These are phyloP conservation scores for Boletus huronensis DNA, from an alignment of 768 basidiomycete species.

Conservation along the genomic window DNA sequence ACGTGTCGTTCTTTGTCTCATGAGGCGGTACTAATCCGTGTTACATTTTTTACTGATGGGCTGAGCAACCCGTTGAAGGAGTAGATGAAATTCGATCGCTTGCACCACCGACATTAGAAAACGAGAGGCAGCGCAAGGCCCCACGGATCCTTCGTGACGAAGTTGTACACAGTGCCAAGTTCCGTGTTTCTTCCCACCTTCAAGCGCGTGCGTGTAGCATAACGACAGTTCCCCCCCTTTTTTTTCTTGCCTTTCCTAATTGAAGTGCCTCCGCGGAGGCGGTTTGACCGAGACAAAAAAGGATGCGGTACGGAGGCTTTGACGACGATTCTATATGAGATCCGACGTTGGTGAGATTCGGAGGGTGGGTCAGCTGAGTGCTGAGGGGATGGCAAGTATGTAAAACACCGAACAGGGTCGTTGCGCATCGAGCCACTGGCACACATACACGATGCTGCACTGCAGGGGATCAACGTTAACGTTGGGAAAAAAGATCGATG, in stretches of 20 bases:
- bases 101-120: neutral
- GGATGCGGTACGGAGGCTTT: neutral
- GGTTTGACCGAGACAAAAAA: neutral
- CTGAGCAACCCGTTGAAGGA: neutral
- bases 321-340: neutral
- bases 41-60: conserved; percentile 11
- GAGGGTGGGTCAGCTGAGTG: neutral
- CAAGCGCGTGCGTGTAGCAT: conserved; percentile 2
- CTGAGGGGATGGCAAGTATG: neutral
- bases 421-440: neutral
- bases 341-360: conserved; percentile 7
- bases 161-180: neutral
- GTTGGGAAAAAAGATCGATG: neutral
- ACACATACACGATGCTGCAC: neutral
- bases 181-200: conserved; percentile 11
- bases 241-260: neutral
- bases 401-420: neutral
- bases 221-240: conserved; percentile 7
- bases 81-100: conserved; percentile 5
- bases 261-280: conserved; percentile 5
- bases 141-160: neutral
- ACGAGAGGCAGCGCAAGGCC: neutral
- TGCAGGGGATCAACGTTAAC: neutral
- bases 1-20: neutral
- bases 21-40: conserved; percentile 10